These are phyloP conservation scores for Eimeria tenella DNA, from an alignment of 169 alveolate species.

Conservation along the genomic window DNA sequence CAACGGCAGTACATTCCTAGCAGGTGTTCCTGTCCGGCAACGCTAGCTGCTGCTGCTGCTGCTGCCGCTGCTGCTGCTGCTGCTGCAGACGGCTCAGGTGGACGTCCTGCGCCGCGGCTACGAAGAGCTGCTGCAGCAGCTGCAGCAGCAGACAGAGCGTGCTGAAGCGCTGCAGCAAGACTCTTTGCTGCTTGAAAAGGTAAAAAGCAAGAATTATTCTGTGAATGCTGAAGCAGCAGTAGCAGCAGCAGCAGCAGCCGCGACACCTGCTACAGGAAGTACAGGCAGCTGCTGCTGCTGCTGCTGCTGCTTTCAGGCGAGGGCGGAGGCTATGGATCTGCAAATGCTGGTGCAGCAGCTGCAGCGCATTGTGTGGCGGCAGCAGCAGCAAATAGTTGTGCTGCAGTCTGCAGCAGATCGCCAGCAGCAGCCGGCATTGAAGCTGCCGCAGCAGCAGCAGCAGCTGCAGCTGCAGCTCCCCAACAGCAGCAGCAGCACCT, in stretches of 20 bases:
- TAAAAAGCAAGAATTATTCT: not conserved
- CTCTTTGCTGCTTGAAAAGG: not conserved
- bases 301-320: not conserved
- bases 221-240: not conserved
- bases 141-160: not conserved
- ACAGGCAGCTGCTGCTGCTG: not conserved
- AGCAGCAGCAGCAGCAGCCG: slow-evolving; percentile 5
- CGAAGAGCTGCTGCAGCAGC: not conserved
- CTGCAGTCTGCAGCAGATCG: not conserved
- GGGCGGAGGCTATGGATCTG: no score
- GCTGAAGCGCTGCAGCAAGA: not conserved
- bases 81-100: not conserved
- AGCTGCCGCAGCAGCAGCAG: slow-evolving; percentile 4
- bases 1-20: no score
- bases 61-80: not conserved
- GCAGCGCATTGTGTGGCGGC: not conserved
- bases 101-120: not conserved
- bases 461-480: not conserved
- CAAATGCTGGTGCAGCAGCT: slow-evolving; percentile 6
- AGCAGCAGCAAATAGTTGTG: not conserved
- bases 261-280: not conserved
- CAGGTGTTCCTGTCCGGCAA: no score
- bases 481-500: not conserved
- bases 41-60: slow-evolving; percentile 17
- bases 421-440: not conserved